Conservation (phyloP, 2,329 filamentous ascomycete species). For the Lecanosticta acicola region DNA sequence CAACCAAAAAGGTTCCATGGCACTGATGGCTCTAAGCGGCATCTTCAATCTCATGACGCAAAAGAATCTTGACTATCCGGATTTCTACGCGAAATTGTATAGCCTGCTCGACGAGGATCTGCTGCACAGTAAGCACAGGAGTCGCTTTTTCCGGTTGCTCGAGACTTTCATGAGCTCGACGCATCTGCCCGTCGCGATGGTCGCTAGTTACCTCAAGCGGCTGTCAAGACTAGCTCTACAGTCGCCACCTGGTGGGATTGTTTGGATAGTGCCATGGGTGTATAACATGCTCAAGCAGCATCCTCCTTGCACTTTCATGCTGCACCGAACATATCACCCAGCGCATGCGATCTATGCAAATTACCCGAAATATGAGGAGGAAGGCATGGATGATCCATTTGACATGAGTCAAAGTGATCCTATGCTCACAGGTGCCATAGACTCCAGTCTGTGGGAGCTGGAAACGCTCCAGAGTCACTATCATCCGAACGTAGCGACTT, state of each 20-base stretch:
- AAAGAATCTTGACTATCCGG: constrained; percentile 81
- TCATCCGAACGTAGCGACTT: constrained; percentile 91
- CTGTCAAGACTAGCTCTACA: constrained; percentile 77
- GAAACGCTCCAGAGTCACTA: constrained; percentile 88
- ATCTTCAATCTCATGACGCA: constrained; percentile 92
- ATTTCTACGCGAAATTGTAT: constrained; percentile 89
- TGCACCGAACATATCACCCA: constrained; percentile 60
- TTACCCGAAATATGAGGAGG: constrained; percentile 41
- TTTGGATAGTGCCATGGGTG: constrained; percentile 83
- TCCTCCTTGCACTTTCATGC: constrained; percentile 89
- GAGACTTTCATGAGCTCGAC: constrained; percentile 87
- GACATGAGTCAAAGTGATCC: constrained; percentile 70
- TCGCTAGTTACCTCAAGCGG: constrained; percentile 96
- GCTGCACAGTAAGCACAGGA: constrained; percentile 89
- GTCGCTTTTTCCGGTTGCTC: constrained; percentile 84
- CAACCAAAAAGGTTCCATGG: constrained; percentile 76
- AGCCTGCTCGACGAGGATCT: constrained; percentile 80
- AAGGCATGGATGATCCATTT: constrained; percentile 70
- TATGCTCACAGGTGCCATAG: constrained; percentile 77
- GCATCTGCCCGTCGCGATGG: constrained; percentile 82
- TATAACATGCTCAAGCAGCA: constrained; percentile 93
- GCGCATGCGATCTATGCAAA: constrained; percentile 27
- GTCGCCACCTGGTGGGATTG: constrained; percentile 82
- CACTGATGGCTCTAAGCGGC: constrained; percentile 81
- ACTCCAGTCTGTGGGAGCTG: constrained; percentile 92